Conservation (phyloP, 495 filamentous ascomycete species). For the Lichina pygmaea region DNA sequence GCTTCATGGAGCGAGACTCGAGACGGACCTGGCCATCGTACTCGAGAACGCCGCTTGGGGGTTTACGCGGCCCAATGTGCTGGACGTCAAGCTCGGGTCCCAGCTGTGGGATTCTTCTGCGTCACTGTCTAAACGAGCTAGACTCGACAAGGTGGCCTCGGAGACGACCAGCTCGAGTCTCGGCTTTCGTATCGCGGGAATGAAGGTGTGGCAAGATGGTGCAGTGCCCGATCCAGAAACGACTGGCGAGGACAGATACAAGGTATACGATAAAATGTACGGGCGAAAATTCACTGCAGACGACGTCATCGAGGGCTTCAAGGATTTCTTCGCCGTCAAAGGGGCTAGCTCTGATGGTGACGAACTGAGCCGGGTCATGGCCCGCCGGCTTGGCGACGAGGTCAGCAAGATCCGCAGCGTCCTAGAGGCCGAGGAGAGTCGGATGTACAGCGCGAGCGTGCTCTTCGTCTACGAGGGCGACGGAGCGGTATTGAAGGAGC, state of each 20-base stretch:
- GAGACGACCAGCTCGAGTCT: conserved; percentile 58
- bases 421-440: conserved; percentile 50
- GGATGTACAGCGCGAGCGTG: conserved; percentile 83
- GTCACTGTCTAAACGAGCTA: conserved; percentile 40
- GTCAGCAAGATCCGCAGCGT: conserved; percentile 33
- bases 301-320: conserved; percentile 51
- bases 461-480: conserved; percentile 88
- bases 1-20: conserved; percentile 13
- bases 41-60: conserved; percentile 65
- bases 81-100: conserved; percentile 78
- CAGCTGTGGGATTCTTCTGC: conserved; percentile 73
- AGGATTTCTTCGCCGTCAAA: conserved; percentile 41
- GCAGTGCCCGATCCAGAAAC: conserved; percentile 16
- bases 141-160: conserved; percentile 52
- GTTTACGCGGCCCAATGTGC: conserved; percentile 68
- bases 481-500: conserved; percentile 31
- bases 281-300: conserved; percentile 44
- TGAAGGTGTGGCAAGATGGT: conserved; percentile 65
- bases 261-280: conserved; percentile 68
- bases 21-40: conserved; percentile 56
- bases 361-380: conserved; percentile 21
- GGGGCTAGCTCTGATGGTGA: conserved; percentile 25
- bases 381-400: conserved; percentile 36
- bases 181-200: conserved; percentile 75
- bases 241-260: conserved; percentile 23